Conservation (phyloP, 108 stramenopile genomes). For the Cyclotella atomus region DNA sequence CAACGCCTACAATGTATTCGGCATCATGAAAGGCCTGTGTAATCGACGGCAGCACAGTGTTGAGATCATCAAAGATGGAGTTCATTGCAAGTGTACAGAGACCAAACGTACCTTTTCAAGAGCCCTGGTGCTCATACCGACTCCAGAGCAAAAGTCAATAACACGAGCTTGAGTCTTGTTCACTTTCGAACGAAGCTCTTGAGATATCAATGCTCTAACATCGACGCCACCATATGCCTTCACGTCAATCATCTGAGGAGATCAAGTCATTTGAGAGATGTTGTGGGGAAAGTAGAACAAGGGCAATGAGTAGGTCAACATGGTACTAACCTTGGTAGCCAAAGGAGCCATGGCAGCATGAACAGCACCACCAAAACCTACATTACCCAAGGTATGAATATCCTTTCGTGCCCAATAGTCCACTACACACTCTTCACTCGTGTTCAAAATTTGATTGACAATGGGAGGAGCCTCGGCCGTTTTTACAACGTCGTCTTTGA, state of each 20-base stretch:
- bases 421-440: constrained; percentile 18
- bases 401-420: constrained; percentile 61
- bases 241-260: constrained; percentile 63
- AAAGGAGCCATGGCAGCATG: constrained; percentile 83
- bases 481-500: constrained; percentile 28
- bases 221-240: constrained; percentile 78
- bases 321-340: constrained; percentile 56
- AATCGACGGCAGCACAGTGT: neutral
- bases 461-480: constrained; percentile 19
- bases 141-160: constrained; percentile 81
- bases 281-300: neutral
- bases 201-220: constrained; percentile 55
- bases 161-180: constrained; percentile 54
- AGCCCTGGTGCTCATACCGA: constrained; percentile 82
- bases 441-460: constrained; percentile 25
- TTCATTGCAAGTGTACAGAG: neutral
- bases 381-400: constrained; percentile 68
- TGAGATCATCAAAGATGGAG: neutral
- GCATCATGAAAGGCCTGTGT: constrained; percentile 68
- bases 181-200: constrained; percentile 45
- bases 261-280: neutral
- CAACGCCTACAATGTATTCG: constrained; percentile 62
- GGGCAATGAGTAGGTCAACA: neutral
- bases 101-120: constrained; percentile 35
- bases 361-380: constrained; percentile 55